These are phyloP conservation scores for Alternaria arbusti DNA, from an alignment of 2,329 filamentous ascomycete species.

Conservation along the genomic window DNA sequence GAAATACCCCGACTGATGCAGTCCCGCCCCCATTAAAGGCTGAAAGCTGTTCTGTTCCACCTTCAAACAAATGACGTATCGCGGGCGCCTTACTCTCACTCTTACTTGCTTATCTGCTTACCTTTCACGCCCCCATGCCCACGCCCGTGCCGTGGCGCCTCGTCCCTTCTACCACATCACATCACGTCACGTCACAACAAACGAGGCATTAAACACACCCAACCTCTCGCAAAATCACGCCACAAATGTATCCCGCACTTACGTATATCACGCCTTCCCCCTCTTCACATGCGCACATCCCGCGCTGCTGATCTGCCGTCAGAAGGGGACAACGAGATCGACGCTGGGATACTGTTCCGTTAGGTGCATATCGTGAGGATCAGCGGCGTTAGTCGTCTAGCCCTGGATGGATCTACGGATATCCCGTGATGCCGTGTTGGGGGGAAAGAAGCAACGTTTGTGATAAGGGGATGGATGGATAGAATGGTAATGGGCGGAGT, in stretches of 20 bases:
- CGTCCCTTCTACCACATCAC: background rate
- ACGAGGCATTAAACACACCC: background rate
- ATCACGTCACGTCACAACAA: background rate
- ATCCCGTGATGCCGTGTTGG: background rate
- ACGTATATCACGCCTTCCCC: background rate
- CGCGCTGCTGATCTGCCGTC: background rate
- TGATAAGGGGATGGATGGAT: too few relatives aligned
- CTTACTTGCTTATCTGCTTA: background rate
- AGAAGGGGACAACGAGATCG: background rate
- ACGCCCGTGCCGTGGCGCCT: background rate
- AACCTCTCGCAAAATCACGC: background rate
- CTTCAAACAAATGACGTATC: background rate
- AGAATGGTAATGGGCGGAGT: background rate
- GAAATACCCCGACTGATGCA: background rate
- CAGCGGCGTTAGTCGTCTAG: background rate
- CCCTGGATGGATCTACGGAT: background rate
- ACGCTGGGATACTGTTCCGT: background rate
- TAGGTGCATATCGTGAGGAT: background rate
- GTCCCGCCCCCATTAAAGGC: background rate
- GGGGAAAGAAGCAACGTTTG: background rate
- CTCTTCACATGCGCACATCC: background rate
- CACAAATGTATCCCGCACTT: background rate
- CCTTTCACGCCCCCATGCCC: background rate
- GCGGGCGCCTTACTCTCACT: too few relatives aligned
- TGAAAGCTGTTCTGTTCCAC: background rate